Percentiles rank a stretch among this genome's conserved stretches.
These are phyloP conservation scores for Penicillium turbatum DNA, from an alignment of 495 filamentous ascomycete species.

Conservation along the genomic window DNA sequence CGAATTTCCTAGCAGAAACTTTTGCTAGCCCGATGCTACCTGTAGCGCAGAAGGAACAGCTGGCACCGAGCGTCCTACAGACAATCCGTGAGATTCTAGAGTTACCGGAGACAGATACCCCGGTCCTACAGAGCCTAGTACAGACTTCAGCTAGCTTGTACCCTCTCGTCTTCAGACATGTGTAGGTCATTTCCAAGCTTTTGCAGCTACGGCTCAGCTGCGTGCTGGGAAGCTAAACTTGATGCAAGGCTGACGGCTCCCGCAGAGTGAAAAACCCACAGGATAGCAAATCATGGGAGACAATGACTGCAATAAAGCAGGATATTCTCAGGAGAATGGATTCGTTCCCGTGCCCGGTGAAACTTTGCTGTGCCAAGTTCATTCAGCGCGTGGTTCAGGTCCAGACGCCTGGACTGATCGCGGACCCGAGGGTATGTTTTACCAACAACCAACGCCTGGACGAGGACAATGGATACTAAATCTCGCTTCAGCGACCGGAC, in stretches of 20 bases:
- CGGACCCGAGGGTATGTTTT: constrained; percentile 74
- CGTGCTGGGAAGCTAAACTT: neutral
- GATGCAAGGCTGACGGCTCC: constrained; percentile 28
- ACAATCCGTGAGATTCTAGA: constrained; percentile 70
- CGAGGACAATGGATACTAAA: constrained; percentile 24
- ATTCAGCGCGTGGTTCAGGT: constrained; percentile 87
- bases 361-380: constrained; percentile 95
- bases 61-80: constrained; percentile 68
- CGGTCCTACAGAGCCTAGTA: constrained; percentile 72
- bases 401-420: constrained; percentile 77
- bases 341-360: constrained; percentile 65
- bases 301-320: constrained; percentile 82
- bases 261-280: constrained; percentile 76
- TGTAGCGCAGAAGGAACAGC: constrained; percentile 66
- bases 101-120: constrained; percentile 64
- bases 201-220: neutral
- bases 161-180: constrained; percentile 83
- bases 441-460: neutral
- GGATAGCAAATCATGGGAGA: constrained; percentile 77
- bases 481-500: constrained; percentile 59
- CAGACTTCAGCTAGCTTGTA: constrained; percentile 88
- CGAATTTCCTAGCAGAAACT: constrained; percentile 93
- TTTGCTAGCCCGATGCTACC: constrained; percentile 81
- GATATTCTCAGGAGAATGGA: constrained; percentile 89
- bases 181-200: constrained; percentile 58